Evolutionary conservation across 1,284 basidiomycete species (phyloP).

Genomic region (Cutaneotrichosporon spelunceum): DNA sequence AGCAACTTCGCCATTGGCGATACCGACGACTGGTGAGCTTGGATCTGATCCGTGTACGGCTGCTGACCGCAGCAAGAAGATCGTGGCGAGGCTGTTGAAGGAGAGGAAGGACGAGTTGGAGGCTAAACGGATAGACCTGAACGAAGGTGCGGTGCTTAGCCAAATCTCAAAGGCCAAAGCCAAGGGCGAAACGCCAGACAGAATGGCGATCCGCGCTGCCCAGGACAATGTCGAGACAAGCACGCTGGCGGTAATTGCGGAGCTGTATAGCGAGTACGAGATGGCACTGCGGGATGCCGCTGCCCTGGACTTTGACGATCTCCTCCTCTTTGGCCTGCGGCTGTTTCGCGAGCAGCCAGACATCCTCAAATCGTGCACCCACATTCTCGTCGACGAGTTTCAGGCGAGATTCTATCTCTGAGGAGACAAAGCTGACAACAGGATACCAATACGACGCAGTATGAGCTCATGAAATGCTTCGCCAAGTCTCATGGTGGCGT

Average conservation of each 20-base stretch:
- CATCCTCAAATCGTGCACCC: constrained; percentile 63
- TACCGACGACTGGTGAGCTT: constrained; percentile 69
- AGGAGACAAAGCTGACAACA: constrained; percentile 53
- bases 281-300: constrained; percentile 61
- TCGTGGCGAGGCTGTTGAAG: constrained; percentile 64
- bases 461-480: constrained; percentile 75
- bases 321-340: constrained; percentile 72
- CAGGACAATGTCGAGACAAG: constrained; percentile 33
- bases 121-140: constrained; percentile 59
- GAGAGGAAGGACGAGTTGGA: constrained; percentile 57
- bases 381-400: constrained; percentile 89
- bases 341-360: constrained; percentile 62
- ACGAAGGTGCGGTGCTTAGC: constrained; percentile 61
- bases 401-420: constrained; percentile 51
- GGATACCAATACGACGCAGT: constrained; percentile 84
- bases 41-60: background rate
- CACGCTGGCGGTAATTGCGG: constrained; percentile 38
- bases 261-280: constrained; percentile 70
- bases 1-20: constrained; percentile 81
- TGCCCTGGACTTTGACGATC: constrained; percentile 84
- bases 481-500: constrained; percentile 60
- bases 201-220: constrained; percentile 50
- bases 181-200: constrained; percentile 61
- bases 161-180: constrained; percentile 79
- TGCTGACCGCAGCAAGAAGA: constrained; percentile 62